These are phyloP conservation scores for Falciphora oryzae DNA, from an alignment of 2,329 filamentous ascomycete genomes.

Conservation along the genomic window DNA sequence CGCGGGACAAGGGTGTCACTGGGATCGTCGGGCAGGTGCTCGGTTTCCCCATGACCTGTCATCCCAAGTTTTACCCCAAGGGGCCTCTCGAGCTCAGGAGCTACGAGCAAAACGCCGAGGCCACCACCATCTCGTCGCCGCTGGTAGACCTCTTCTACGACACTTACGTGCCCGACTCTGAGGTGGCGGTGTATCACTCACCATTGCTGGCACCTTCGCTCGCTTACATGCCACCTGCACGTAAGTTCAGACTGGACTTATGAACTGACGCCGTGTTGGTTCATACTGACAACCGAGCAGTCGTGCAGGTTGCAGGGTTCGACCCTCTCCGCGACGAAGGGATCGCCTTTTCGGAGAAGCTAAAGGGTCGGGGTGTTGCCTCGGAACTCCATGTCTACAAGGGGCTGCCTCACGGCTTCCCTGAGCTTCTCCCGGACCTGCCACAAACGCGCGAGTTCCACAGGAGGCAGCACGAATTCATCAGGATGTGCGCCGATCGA, in stretches of 20 bases:
- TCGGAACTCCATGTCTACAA: conserved; percentile 26
- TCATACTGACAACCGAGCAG: conserved; percentile 16
- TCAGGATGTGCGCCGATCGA: conserved; percentile 7
- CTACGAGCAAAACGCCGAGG: conserved; percentile 27
- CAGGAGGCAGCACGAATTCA: conserved; percentile 10
- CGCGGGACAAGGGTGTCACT: conserved; percentile 25
- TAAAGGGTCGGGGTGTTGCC: conserved; percentile 26
- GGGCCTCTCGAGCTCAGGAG: conserved; percentile 27
- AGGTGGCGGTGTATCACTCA: conserved; percentile 24
- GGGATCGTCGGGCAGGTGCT: conserved; percentile 29
- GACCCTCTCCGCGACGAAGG: conserved; percentile 33
- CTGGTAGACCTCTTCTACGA: conserved; percentile 31
- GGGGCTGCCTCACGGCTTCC: conserved; percentile 32
- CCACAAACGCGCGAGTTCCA: conserved; percentile 11
- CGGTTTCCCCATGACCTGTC: conserved; percentile 29
- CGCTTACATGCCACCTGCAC: conserved; percentile 25
- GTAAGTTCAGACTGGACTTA: conserved; percentile 21
- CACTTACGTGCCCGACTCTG: conserved; percentile 24
- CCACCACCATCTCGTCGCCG: conserved; percentile 23
- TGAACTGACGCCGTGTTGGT: not conserved
- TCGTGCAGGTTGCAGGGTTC: conserved; percentile 28
- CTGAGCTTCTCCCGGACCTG: conserved; percentile 11
- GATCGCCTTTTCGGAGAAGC: conserved; percentile 31
- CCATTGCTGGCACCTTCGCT: conserved; percentile 28
- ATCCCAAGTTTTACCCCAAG: conserved; percentile 29